Evolutionary conservation across 106 monocot species (phyloP), one percentile per base, ranked within the genome.

Genomic region (Cymbidium sinense): DNA sequence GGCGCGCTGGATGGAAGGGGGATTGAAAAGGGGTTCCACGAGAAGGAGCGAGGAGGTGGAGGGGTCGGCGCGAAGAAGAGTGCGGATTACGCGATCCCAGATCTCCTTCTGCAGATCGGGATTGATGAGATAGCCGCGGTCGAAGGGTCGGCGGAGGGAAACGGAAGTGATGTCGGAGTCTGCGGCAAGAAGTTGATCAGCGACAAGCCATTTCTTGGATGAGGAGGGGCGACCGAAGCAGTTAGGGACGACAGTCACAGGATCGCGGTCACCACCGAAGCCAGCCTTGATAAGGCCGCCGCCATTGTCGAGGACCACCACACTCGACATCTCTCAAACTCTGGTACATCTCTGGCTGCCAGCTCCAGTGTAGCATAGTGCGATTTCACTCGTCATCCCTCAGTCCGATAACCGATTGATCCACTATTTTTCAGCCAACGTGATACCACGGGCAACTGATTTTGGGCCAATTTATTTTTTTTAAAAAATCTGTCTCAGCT

Each of bases 221-320:
- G 87, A 74, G 27, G 81, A 4, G 28, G 86, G 75, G 31, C 90
- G 89, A 75, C 86, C 94, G 31, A 88, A 73, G 77, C 96, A 94
- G 86, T 98, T 98, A 50, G 96, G 96, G 52, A 92, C 88, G 34
- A 98, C 88, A 10, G 88, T 79, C 3, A 72, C 28, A 5, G 96
- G 94, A 70, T 94, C 91, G 50, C 77, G 75, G n/a, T 98, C 96
- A 29, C 94, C 96, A 43, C 80, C 96, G 88, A 94, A 92, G 23
- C 96, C 96, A 12, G 94, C 94, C 82, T 98, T 98, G 33, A 84
- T 69, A 21, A 98, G 94, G 19, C 96, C 94, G 29, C 83, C 96
- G 81, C 96, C 96, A 75, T 98, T 98, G 85, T 98, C 96, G 25
- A 98, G 75, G 36, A 98, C 93, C 69, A 93, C 89, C 35, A 90